These are phyloP conservation scores for Kodamaea sagamina DNA, from an alignment of 805 yeast genomes.

Conservation along the genomic window DNA sequence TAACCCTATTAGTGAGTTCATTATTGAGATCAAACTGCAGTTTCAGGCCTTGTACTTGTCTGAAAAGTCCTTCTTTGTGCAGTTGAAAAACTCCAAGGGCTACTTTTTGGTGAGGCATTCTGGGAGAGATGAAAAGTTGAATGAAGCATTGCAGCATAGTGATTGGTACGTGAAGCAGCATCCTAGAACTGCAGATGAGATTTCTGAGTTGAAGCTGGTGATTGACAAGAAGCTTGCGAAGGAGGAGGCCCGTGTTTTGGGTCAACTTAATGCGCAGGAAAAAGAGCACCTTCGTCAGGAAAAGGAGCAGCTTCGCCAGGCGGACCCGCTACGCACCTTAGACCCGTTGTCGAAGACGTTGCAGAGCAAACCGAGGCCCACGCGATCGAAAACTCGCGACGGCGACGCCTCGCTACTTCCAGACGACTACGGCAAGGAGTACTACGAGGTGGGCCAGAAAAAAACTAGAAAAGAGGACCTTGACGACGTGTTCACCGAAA, in stretches of 20 bases:
- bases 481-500: too few species aligned
- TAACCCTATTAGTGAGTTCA: conserved; percentile 6
- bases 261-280: not conserved
- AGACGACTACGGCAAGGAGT: not conserved
- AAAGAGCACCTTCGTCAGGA: not conserved
- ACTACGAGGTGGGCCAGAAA: not conserved
- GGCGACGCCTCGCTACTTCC: not conserved
- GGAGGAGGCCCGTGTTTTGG: not conserved
- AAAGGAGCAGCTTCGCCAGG: not conserved
- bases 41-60: conserved; percentile 12
- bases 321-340: not conserved
- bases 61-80: conserved; percentile 10
- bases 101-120: conserved; percentile 11
- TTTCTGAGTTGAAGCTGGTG: too few species aligned
- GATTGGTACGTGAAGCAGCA: conserved; percentile 1
- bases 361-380: conserved; percentile 7
- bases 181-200: not conserved
- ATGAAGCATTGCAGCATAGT: not conserved
- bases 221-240: not conserved
- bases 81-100: conserved; percentile 11
- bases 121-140: conserved; percentile 11
- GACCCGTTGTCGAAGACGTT: not conserved
- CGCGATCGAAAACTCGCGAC: conserved; percentile 10
- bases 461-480: not conserved
- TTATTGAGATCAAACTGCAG: conserved; percentile 5